Percentiles rank a stretch among this genome's conserved stretches.
Conservation (phyloP, 306 rosid genomes). For the Rosa chinensis region DNA sequence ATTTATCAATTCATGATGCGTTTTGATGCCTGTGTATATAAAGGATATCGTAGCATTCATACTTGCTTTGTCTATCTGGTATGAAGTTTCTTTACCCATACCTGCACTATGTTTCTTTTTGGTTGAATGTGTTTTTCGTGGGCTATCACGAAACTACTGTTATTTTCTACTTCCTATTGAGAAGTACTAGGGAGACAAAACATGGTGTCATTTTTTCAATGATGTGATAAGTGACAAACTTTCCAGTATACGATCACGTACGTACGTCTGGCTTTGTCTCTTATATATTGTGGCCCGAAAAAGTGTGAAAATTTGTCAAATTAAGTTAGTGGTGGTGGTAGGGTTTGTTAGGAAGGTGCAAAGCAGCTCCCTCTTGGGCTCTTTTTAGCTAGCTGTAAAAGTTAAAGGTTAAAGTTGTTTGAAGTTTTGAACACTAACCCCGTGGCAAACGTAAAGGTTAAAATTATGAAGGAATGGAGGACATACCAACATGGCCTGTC, state of each 20-base stretch:
- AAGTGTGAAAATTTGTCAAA: not conserved
- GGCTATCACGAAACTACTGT: no score
- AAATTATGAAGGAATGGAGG: not conserved
- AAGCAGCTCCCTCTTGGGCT: not conserved
- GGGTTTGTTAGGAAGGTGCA: not conserved
- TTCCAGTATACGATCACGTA: slow-evolving; percentile 2
- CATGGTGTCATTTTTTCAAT: no score
- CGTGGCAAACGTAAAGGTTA: not conserved
- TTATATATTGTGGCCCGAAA: not conserved
- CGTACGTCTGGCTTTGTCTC: slow-evolving; percentile 4
- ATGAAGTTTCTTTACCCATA: not conserved
- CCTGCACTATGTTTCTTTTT: not conserved
- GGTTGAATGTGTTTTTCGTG: no score
- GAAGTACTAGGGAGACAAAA: not conserved
- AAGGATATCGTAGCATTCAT: no score
- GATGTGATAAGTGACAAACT: not conserved
- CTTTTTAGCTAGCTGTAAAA: not conserved
- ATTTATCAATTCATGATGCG: no score
- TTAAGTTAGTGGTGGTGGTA: not conserved
- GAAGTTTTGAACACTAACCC: not conserved
- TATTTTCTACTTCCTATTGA: not conserved
- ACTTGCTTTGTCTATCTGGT: no score
- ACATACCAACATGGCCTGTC: not conserved
- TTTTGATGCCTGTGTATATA: no score
- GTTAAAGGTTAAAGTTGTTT: not conserved